Base-by-base conservation (phyloP, 371 early-diverging fungal species). In the Rhizopus microsporus region DNA sequence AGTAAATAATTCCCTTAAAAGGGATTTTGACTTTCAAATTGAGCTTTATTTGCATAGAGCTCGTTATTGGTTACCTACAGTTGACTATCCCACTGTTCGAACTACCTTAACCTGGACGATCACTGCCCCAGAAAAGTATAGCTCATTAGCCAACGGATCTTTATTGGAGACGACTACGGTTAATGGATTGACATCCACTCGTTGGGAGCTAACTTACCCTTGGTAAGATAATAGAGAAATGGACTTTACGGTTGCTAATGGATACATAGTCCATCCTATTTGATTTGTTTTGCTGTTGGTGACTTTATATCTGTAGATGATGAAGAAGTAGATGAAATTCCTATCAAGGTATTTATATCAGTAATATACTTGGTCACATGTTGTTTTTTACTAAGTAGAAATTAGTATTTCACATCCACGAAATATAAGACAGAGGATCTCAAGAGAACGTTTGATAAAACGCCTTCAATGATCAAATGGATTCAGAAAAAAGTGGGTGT, bases 61-160 rank as follows among this genome's bases (percentile, higher is more conserved):
- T 8, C 72, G 86, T 29, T 79, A 86, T 72, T 86, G 86, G 86
- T 65, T 86, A 15, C 78, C 86, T 0, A 76, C 75, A 30, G 77
- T 86, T n/a, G 83, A 86, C 55, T 78, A 60, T 42, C 86, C 86
- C 0, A 62, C 78, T 1, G 81, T 79, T 8, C 57, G 86, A 23
- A 76, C 83, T 4, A 74, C 78, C 6, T 58, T 82, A 9, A 63
- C 64, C 2, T 85, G 79, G 69, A 30, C 57, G 15, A 67, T 85
- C 33, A 78, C 80, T 10, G 80, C 82, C 16, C 72, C 78, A 5
- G 49, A 57, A 10, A 45, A 72, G 33, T 72, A 72, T 42, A 67
- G 59, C 6, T 73, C 81, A 3, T 40, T 81, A 15, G 86, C 84
- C 3, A 85, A 83, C 59, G 86, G 86, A 45, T 54, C 61, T 2